A percentile compares a stretch with the other conserved stretches of the same genome.
These are phyloP conservation scores for Epichloe gansuensis DNA, from an alignment of 2,329 filamentous ascomycete genomes.

Conservation along the genomic window DNA sequence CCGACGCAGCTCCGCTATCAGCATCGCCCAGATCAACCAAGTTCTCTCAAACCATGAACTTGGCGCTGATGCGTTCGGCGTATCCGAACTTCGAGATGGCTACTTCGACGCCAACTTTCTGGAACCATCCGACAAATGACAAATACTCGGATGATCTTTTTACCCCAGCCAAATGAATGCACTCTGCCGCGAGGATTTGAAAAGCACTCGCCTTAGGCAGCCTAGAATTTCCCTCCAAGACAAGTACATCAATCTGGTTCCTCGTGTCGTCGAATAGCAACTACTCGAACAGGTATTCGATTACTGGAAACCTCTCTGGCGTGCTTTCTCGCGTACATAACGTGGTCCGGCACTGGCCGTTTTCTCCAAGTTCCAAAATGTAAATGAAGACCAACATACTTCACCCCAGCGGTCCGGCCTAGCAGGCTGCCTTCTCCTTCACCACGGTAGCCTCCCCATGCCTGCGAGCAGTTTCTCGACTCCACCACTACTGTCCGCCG, in stretches of 20 bases:
- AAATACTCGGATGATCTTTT: constrained; percentile 25
- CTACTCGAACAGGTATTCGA: constrained; percentile 38
- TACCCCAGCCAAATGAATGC: constrained; percentile 26
- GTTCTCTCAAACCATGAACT: constrained; percentile 23
- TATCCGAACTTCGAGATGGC: constrained; percentile 31
- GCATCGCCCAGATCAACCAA: constrained; percentile 22
- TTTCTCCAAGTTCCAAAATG: too few relatives aligned
- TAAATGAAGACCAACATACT: too few relatives aligned
- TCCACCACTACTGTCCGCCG: constrained; percentile 46
- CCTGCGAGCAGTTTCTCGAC: constrained; percentile 47
- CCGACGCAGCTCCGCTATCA: constrained; percentile 17
- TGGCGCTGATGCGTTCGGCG: constrained; percentile 28
- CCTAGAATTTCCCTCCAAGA: constrained; percentile 32
- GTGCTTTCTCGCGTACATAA: constrained; percentile 43
- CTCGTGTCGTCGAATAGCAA: constrained; percentile 28
- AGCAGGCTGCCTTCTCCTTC: constrained; percentile 44
- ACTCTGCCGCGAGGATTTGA: constrained; percentile 36
- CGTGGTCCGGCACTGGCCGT: constrained; percentile 41
- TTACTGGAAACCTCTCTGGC: constrained; percentile 41
- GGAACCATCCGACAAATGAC: constrained; percentile 23
- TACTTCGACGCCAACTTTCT: constrained; percentile 37
- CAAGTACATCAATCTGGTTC: constrained; percentile 33
- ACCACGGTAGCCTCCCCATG: constrained; percentile 37
- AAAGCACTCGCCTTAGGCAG: constrained; percentile 34
- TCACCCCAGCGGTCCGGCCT: constrained; percentile 37